A percentile compares a stretch with the other conserved stretches of the same genome.
Evolutionary conservation across 495 filamentous ascomycete genomes (phyloP).

Genomic region (Apodospora peruviana): DNA sequence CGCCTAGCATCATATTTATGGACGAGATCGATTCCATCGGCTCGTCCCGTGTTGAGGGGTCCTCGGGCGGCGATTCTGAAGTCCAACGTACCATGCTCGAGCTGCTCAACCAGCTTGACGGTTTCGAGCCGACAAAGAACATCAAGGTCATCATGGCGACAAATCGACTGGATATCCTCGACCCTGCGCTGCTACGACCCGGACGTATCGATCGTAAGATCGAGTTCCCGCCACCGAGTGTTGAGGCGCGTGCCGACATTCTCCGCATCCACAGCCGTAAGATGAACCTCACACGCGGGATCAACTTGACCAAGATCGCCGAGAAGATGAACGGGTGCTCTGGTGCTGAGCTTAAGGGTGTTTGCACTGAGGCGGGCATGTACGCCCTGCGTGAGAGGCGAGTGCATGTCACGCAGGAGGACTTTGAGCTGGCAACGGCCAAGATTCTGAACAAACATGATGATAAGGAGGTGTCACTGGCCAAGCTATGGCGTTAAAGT

Average conservation of each 20-base stretch:
- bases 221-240: constrained; percentile 95
- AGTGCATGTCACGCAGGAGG: constrained; percentile 97
- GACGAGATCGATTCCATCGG: constrained; percentile 99
- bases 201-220: constrained; percentile 99
- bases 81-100: constrained; percentile 99
- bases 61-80: constrained; percentile 94
- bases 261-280: constrained; percentile 91
- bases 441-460: constrained; percentile 99
- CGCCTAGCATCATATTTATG: constrained; percentile 99
- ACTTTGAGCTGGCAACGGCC: constrained; percentile 96
- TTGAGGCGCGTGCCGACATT: constrained; percentile 96
- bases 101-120: constrained; percentile 95
- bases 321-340: constrained; percentile 99
- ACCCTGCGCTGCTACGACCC: constrained; percentile 87
- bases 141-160: constrained; percentile 99
- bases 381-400: constrained; percentile 90
- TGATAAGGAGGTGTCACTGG: constrained; percentile 73
- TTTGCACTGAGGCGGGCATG: constrained; percentile 97
- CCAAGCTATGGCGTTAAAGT: constrained; percentile 30
- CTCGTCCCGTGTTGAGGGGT: constrained; percentile 91
- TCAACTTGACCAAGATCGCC: constrained; percentile 96
- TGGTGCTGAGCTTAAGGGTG: constrained; percentile 93
- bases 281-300: constrained; percentile 97
- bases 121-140: constrained; percentile 99
- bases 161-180: constrained; percentile 94